Evolutionary conservation across 2,329 filamentous ascomycete species (phyloP).

Genomic region (Fusarium tricinctum): DNA sequence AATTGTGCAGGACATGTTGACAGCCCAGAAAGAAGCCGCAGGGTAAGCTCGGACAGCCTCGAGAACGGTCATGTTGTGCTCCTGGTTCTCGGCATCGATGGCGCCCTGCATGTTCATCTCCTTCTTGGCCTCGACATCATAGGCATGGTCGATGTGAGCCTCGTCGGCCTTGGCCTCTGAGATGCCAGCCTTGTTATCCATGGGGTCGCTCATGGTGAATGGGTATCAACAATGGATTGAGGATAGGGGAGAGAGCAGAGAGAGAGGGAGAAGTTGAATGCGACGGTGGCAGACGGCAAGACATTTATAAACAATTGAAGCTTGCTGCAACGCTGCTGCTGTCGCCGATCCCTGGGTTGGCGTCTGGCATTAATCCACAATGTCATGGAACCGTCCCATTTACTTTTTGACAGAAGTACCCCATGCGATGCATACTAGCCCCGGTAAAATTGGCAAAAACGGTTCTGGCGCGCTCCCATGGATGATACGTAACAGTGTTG

Average conservation of each 20-base stretch:
- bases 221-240: conserved; percentile 27
- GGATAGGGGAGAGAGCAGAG: neutral
- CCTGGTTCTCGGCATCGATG: conserved; percentile 57
- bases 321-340: neutral
- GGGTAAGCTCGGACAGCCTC: conserved; percentile 58
- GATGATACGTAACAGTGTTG: conserved; percentile 27
- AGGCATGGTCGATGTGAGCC: conserved; percentile 39
- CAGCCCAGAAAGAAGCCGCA: conserved; percentile 62
- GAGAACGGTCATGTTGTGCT: conserved; percentile 59
- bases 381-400: neutral
- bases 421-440: neutral
- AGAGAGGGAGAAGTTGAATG: conserved; percentile 1
- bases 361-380: neutral
- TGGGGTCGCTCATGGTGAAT: conserved; percentile 37
- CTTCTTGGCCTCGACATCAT: conserved; percentile 39
- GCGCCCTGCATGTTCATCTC: conserved; percentile 42
- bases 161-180: conserved; percentile 31
- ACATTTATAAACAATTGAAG: conserved; percentile 23
- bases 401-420: conserved; percentile 12
- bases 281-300: conserved; percentile 9
- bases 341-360: neutral
- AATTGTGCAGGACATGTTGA: conserved; percentile 65
- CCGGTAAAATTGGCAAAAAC: conserved; percentile 21
- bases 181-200: conserved; percentile 32
- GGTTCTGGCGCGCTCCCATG: neutral